These are phyloP conservation scores for Claviceps fusiformis DNA, from an alignment of 2,329 filamentous ascomycete species.

Conservation along the genomic window DNA sequence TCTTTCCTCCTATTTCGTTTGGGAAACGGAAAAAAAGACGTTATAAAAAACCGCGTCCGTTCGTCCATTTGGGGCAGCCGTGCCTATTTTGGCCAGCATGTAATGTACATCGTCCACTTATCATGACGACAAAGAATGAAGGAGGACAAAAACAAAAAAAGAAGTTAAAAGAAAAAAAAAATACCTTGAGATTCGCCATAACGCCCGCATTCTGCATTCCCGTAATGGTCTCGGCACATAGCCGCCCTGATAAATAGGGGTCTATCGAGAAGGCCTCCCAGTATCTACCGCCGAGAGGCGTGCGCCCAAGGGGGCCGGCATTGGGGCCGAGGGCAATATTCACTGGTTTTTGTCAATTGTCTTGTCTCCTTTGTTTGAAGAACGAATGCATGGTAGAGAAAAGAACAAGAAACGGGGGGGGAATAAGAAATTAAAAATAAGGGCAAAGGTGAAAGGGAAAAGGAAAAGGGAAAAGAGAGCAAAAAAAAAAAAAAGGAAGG, in stretches of 20 bases:
- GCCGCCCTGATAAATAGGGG: constrained; percentile 55
- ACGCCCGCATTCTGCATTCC: constrained; percentile 69
- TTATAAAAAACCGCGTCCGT: no score
- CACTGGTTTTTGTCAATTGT: constrained; percentile 28
- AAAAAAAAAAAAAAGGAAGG: not conserved
- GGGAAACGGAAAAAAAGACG: no score
- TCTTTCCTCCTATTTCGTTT: no score
- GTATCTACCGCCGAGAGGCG: constrained; percentile 56
- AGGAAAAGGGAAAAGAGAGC: no score
- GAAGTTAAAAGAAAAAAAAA: no score
- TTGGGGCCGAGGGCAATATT: constrained; percentile 59
- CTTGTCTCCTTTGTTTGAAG: not conserved
- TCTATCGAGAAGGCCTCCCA: constrained; percentile 67
- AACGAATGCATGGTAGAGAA: no score
- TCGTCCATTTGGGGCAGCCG: no score
- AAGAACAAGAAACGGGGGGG: no score
- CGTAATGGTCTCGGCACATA: constrained; percentile 57
- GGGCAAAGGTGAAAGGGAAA: no score
- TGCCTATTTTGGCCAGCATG: no score
- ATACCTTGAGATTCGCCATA: constrained; percentile 57
- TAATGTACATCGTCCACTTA: rapidly evolving
- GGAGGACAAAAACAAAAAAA: not conserved
- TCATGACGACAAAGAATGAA: not conserved
- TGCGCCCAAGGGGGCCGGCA: constrained; percentile 57
- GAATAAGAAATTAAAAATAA: no score